These are phyloP conservation scores for Xylaria sp. DNA, from an alignment of 2,329 filamentous ascomycete genomes.

Conservation along the genomic window DNA sequence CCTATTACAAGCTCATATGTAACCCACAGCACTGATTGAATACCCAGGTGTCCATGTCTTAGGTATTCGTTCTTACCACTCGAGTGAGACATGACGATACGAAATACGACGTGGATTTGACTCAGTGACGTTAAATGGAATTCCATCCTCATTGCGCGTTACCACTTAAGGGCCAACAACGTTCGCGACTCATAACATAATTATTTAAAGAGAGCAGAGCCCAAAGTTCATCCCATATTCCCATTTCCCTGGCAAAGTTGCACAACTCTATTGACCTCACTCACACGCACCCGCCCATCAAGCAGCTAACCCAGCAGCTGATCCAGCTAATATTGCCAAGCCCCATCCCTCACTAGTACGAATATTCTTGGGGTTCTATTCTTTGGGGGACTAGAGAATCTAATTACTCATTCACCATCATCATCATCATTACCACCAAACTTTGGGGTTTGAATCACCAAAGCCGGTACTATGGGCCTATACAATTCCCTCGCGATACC, in stretches of 20 bases:
- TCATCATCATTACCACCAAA: not conserved
- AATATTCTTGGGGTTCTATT: not conserved
- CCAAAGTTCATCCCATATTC: not conserved
- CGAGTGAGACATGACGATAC: not conserved
- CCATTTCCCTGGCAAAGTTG: not conserved
- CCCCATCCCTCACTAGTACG: not conserved
- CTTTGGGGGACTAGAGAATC: not conserved
- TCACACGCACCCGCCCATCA: not conserved
- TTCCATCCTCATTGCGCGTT: not conserved
- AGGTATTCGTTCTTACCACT: not conserved
- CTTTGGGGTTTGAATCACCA: not conserved
- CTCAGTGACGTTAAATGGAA: conserved; percentile 16
- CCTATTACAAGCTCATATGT: conserved; percentile 8
- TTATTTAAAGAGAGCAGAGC: not conserved
- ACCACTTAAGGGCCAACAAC: not conserved
- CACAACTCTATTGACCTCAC: not conserved
- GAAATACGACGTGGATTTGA: conserved; percentile 10
- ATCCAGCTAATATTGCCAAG: conserved; percentile 12
- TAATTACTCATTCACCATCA: not conserved
- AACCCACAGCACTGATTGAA: not conserved
- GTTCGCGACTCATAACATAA: not conserved
- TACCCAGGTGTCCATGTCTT: too few relatives aligned
- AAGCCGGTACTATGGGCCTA: not conserved
- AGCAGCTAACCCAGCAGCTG: not conserved
- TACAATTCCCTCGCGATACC: conserved; percentile 9